phyloP scores from a whole-genome alignment of 2,329 filamentous ascomycete species.

The Cladosporium phlei region DNA sequence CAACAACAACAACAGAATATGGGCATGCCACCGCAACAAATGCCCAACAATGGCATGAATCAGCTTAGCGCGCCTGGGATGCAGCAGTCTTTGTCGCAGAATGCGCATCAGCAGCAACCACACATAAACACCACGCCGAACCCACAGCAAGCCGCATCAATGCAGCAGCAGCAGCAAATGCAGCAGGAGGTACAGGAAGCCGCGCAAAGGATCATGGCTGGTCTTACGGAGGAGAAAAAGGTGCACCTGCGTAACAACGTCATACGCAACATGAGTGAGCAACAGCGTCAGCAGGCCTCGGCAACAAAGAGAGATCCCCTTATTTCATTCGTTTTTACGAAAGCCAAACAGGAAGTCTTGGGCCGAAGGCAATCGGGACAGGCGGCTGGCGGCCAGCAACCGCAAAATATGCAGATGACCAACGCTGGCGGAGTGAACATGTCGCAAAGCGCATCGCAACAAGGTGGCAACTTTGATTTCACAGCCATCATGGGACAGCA shows the following conservation, averaged over 20 bases:
- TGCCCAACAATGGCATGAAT: constrained; percentile 19
- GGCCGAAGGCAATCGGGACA: constrained; percentile 7
- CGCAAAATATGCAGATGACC: constrained; percentile 26
- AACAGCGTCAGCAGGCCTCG: constrained; percentile 21
- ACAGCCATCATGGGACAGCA: constrained; percentile 58
- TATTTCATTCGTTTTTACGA: constrained; percentile 18
- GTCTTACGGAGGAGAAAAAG: constrained; percentile 25
- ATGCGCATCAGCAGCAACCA: constrained; percentile 13
- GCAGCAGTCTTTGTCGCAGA: constrained; percentile 23
- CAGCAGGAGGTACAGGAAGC: constrained; percentile 18
- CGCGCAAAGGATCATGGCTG: constrained; percentile 20
- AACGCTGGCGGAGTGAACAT: constrained; percentile 26
- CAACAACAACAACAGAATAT: constrained; percentile 29
- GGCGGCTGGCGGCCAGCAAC: constrained; percentile 9
- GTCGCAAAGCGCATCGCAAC: constrained; percentile 9
- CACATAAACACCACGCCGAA: constrained; percentile 10
- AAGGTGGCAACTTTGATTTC: constrained; percentile 40
- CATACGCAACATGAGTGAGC: constrained; percentile 18
- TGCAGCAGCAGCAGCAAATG: constrained; percentile 14
- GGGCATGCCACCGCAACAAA: constrained; percentile 21
- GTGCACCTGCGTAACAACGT: constrained; percentile 20
- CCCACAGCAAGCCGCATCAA: constrained; percentile 5
- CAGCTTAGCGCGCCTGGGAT: constrained; percentile 16
- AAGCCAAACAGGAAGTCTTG: constrained; percentile 16
- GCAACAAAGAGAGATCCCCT: constrained; percentile 23